These are phyloP conservation scores for Mycosphaerella arachidis DNA, from an alignment of 2,329 filamentous ascomycete genomes.

Conservation along the genomic window DNA sequence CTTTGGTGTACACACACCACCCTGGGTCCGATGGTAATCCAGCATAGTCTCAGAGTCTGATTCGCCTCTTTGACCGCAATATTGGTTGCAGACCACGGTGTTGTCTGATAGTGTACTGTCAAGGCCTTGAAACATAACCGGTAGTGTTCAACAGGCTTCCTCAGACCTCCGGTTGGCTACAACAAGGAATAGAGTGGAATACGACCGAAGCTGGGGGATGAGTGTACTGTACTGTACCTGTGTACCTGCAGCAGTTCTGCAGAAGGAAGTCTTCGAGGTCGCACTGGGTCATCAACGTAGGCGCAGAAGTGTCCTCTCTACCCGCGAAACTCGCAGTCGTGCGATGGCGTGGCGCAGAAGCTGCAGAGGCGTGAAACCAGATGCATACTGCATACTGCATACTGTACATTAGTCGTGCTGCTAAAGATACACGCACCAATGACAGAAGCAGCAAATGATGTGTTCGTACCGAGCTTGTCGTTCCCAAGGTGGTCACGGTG, in stretches of 20 bases:
- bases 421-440: constrained; percentile 4
- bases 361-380: constrained; percentile 5
- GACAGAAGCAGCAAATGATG: background rate
- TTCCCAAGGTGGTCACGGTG: background rate
- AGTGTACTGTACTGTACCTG: background rate
- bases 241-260: constrained; percentile 21
- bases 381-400: constrained; percentile 5
- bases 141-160: too few relatives aligned
- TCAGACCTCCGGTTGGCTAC: too few relatives aligned
- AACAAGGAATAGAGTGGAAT: too few relatives aligned
- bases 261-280: constrained; percentile 3
- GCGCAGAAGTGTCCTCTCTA: background rate
- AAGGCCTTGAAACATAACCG: too few relatives aligned
- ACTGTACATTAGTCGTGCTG: constrained; percentile 3
- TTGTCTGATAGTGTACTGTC: too few relatives aligned
- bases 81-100: too few relatives aligned
- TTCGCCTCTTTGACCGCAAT: too few relatives aligned
- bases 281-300: background rate
- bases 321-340: background rate
- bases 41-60: too few relatives aligned
- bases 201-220: too few relatives aligned
- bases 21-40: too few relatives aligned
- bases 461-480: background rate
- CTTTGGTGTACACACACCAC: background rate
- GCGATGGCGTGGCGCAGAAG: background rate